phyloP scores from a whole-genome alignment of 1,284 basidiomycete species.

The Meripilus lineatus region DNA sequence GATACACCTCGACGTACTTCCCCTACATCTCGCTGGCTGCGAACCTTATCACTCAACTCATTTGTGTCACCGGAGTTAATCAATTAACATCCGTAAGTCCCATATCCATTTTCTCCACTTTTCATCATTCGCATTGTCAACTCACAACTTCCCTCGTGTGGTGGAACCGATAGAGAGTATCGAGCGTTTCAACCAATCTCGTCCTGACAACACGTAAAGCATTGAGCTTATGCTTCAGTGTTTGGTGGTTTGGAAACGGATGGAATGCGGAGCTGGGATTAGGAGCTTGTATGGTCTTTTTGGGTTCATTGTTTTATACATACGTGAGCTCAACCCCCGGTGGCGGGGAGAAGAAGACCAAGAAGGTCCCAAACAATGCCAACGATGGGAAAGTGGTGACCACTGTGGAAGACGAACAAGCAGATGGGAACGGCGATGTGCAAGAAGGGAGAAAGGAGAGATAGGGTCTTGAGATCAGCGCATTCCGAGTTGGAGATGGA shows the following conservation, averaged over 20 bases:
- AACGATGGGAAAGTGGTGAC: too few relatives aligned
- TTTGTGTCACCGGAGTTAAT: conserved; percentile 89
- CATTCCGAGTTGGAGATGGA: too few relatives aligned
- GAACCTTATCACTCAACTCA: conserved; percentile 76
- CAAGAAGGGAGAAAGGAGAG: too few relatives aligned
- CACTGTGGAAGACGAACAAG: too few relatives aligned
- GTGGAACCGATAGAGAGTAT: conserved; percentile 46
- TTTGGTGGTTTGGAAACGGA: conserved; percentile 70
- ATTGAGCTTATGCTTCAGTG: conserved; percentile 64
- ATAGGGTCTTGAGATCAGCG: too few relatives aligned
- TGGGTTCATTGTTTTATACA: conserved; percentile 54
- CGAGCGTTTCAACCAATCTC: conserved; percentile 70
- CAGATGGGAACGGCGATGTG: too few relatives aligned
- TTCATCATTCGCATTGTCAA: conserved; percentile 3
- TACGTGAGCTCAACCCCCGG: conserved; percentile 18
- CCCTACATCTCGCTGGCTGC: conserved; percentile 53
- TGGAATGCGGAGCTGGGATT: conserved; percentile 58
- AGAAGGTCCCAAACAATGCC: too few relatives aligned
- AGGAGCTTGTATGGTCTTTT: conserved; percentile 63
- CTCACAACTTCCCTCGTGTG: not conserved
- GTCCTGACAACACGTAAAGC: conserved; percentile 69
- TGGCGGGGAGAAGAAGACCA: not conserved
- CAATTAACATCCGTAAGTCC: conserved; percentile 68
- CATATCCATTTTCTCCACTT: not conserved
- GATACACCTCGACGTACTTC: conserved; percentile 17